phyloP scores from a whole-genome alignment of 2,329 filamentous ascomycete genomes.

The Pseudocercospora cruenta region DNA sequence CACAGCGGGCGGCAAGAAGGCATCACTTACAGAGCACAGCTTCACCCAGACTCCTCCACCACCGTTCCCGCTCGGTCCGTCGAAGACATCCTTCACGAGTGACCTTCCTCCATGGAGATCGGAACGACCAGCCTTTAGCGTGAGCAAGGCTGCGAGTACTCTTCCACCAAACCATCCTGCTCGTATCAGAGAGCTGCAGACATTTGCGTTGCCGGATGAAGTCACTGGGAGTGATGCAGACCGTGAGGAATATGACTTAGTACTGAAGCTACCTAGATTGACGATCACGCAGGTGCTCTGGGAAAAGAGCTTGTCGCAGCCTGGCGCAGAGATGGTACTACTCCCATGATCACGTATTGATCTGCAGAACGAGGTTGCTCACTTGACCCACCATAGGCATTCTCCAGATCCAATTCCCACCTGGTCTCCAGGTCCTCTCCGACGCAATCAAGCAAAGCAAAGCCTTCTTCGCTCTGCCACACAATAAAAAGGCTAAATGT shows the following conservation, averaged over 20 bases:
- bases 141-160: constrained; percentile 2
- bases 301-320: constrained; percentile 12
- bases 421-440: constrained; percentile 13
- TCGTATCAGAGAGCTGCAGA: constrained; percentile 13
- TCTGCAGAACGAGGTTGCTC: background rate
- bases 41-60: background rate
- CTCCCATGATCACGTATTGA: background rate
- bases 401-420: constrained; percentile 13
- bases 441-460: constrained; percentile 20
- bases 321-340: constrained; percentile 19
- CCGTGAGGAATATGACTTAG: background rate
- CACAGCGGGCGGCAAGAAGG: background rate
- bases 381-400: background rate
- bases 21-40: background rate
- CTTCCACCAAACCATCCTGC: constrained; percentile 16
- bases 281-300: constrained; percentile 3
- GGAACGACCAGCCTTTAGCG: constrained; percentile 10
- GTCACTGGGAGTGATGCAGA: constrained; percentile 15
- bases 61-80: background rate
- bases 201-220: constrained; percentile 16
- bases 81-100: background rate
- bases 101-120: background rate
- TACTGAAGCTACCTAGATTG: too few relatives aligned
- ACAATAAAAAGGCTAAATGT: constrained; percentile 12
- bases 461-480: constrained; percentile 14